A percentile compares a stretch with the other conserved stretches of the same genome.
Conservation (phyloP, 768 basidiomycete genomes). For the Hericium rajendrae region DNA sequence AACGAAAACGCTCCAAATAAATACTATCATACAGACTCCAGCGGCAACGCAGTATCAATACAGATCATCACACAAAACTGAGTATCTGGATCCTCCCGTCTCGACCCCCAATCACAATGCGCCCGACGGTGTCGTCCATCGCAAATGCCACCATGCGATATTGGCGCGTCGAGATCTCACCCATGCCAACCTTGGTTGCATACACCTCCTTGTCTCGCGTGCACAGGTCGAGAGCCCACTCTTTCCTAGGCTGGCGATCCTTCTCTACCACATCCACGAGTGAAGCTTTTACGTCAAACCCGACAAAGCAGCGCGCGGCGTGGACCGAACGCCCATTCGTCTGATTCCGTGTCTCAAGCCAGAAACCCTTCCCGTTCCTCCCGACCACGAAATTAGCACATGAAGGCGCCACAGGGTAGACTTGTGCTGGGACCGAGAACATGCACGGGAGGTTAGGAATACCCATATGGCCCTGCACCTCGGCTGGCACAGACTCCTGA, state of each 20-base stretch:
- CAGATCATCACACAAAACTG: constrained; percentile 20
- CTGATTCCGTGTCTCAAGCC: constrained; percentile 26
- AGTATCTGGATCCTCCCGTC: constrained; percentile 24
- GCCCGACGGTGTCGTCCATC: constrained; percentile 26
- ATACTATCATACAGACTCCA: not conserved
- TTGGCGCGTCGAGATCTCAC: constrained; percentile 22
- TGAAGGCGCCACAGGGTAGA: constrained; percentile 20
- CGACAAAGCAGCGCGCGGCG: constrained; percentile 24
- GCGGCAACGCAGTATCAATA: not conserved
- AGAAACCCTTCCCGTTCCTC: constrained; percentile 26
- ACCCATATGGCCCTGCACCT: not conserved
- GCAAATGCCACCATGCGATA: constrained; percentile 21
- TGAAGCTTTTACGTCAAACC: constrained; percentile 19
- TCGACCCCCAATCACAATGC: constrained; percentile 25
- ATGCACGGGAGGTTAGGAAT: constrained; percentile 17
- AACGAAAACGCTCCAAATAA: not conserved
- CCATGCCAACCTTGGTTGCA: constrained; percentile 21
- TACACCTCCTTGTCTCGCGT: constrained; percentile 21
- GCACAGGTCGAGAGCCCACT: constrained; percentile 13
- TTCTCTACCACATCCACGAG: not conserved
- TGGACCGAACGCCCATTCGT: constrained; percentile 17
- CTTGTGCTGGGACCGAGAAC: constrained; percentile 16
- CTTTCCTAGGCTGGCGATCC: constrained; percentile 3
- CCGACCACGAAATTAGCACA: constrained; percentile 18
- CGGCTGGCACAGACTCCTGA: not conserved